Percentiles rank a stretch among this genome's conserved stretches.
Evolutionary conservation across 208 protist genomes (phyloP).

Genomic region (Crithidia fasciculata): DNA sequence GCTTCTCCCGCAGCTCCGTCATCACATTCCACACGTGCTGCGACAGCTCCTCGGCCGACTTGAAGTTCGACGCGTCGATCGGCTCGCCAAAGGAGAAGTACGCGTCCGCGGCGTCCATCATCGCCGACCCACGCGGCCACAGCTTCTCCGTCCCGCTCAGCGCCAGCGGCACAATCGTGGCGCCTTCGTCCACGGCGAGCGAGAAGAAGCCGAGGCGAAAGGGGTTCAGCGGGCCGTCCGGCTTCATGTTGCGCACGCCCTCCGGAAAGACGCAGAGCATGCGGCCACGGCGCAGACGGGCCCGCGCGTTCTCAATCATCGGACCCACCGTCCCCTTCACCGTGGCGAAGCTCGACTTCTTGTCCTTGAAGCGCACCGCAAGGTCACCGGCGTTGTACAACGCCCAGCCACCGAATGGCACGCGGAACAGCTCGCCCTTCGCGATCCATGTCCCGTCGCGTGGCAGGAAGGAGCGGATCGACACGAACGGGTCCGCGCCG

Average conservation of each 20-base stretch:
- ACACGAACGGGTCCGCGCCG: constrained; percentile 76
- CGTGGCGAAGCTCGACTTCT: constrained; percentile 71
- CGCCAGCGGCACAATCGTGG: constrained; percentile 80
- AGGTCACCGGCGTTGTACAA: constrained; percentile 83
- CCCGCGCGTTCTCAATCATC: constrained; percentile 80
- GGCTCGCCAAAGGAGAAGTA: constrained; percentile 83
- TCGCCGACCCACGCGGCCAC: constrained; percentile 61
- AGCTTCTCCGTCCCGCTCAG: constrained; percentile 79
- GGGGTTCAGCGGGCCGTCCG: constrained; percentile 66
- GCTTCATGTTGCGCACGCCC: constrained; percentile 70
- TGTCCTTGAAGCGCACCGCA: constrained; percentile 74
- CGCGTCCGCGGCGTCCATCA: constrained; percentile 58
- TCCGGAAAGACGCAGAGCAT: constrained; percentile 89
- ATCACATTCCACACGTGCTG: constrained; percentile 72
- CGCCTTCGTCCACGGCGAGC: constrained; percentile 77
- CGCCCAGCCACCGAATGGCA: constrained; percentile 86
- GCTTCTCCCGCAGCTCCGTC: constrained; percentile 61
- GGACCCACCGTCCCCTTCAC: constrained; percentile 80
- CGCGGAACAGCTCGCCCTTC: constrained; percentile 79
- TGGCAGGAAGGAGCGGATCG: constrained; percentile 75
- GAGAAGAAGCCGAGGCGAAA: constrained; percentile 88
- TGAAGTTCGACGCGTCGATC: constrained; percentile 66
- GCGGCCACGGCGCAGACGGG: constrained; percentile 71
- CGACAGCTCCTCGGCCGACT: constrained; percentile 65
- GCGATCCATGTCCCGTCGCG: constrained; percentile 82